Percentiles rank a stretch among this genome's conserved stretches.
phyloP scores from a whole-genome alignment of 1,139 yeast species.

The Trichomonascaceae sp. region DNA sequence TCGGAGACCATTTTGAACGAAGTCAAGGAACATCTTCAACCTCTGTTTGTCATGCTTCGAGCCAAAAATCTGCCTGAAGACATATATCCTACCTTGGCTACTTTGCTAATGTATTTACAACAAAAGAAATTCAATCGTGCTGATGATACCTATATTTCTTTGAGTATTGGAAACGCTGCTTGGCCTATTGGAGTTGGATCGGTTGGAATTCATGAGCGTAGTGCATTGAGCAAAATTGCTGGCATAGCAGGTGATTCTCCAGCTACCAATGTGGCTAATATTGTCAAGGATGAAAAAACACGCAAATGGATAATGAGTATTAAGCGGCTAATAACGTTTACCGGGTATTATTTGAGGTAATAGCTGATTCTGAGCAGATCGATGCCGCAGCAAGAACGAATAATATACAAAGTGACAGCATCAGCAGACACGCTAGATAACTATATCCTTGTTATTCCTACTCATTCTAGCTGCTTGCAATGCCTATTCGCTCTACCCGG shows the following conservation, averaged over 20 bases:
- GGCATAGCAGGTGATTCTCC: constrained; percentile 25
- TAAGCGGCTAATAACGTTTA: constrained; percentile 61
- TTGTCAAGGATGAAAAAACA: constrained; percentile 72
- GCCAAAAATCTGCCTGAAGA: constrained; percentile 40
- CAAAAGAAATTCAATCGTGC: constrained; percentile 48
- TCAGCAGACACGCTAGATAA: too few relatives aligned
- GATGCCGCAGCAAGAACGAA: too few relatives aligned
- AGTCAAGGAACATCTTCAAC: constrained; percentile 56
- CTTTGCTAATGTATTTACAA: constrained; percentile 58
- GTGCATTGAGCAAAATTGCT: constrained; percentile 45
- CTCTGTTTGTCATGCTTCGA: constrained; percentile 55
- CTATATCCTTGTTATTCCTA: too few relatives aligned
- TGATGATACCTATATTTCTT: constrained; percentile 62
- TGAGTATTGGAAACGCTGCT: constrained; percentile 82
- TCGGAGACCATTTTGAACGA: constrained; percentile 37
- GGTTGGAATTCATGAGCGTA: constrained; percentile 74
- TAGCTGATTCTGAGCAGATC: too few relatives aligned
- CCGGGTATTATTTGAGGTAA: constrained; percentile 32
- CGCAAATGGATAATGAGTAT: constrained; percentile 72
- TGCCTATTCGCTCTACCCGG: too few relatives aligned
- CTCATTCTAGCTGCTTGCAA: too few relatives aligned
- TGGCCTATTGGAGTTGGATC: constrained; percentile 88
- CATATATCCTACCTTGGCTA: constrained; percentile 52
- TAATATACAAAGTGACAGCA: too few relatives aligned
- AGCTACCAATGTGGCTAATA: constrained; percentile 47